Percentiles rank a stretch among this genome's conserved stretches.
Conservation (phyloP, 768 basidiomycete genomes). For the Pleurotus tuber-regium region DNA sequence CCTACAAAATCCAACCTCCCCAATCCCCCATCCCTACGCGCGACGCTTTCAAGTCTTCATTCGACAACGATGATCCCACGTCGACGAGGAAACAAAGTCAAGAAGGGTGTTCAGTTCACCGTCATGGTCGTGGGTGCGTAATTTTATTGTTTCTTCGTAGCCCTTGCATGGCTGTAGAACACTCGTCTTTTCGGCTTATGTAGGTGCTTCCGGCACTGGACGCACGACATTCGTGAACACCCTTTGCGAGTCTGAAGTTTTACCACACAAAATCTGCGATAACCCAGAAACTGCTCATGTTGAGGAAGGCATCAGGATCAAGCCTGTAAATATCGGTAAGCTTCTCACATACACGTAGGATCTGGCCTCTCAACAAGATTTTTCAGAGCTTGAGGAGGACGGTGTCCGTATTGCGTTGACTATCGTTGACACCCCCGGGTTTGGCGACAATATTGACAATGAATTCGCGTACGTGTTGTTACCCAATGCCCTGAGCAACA, state of each 20-base stretch:
- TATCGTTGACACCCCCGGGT: constrained; percentile 98
- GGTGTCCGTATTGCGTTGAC: constrained; percentile 97
- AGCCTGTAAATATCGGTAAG: constrained; percentile 90
- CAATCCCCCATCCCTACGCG: constrained; percentile 22
- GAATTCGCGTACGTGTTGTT: constrained; percentile 79
- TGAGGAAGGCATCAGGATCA: constrained; percentile 93
- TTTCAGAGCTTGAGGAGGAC: constrained; percentile 92
- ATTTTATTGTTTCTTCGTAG: constrained; percentile 15
- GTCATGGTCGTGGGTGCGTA: constrained; percentile 94
- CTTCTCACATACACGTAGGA: constrained; percentile 14
- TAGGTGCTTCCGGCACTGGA: constrained; percentile 96
- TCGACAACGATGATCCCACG: constrained; percentile 78
- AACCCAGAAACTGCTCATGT: constrained; percentile 87
- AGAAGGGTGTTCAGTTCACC: constrained; percentile 99
- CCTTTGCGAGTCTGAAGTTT: constrained; percentile 93
- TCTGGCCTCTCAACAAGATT: not conserved
- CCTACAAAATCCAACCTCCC: constrained; percentile 26
- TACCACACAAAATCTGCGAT: constrained; percentile 83
- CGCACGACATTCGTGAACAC: constrained; percentile 99
- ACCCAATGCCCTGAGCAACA: not conserved
- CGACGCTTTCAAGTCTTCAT: constrained; percentile 10
- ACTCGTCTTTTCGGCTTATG: constrained; percentile 10
- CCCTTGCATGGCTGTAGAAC: constrained; percentile 18
- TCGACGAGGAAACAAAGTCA: constrained; percentile 91
- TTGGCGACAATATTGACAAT: constrained; percentile 98